Evolutionary conservation across 306 rosid species (phyloP), one percentile per base, ranked within the genome.

Genomic region (Trifolium repens): DNA sequence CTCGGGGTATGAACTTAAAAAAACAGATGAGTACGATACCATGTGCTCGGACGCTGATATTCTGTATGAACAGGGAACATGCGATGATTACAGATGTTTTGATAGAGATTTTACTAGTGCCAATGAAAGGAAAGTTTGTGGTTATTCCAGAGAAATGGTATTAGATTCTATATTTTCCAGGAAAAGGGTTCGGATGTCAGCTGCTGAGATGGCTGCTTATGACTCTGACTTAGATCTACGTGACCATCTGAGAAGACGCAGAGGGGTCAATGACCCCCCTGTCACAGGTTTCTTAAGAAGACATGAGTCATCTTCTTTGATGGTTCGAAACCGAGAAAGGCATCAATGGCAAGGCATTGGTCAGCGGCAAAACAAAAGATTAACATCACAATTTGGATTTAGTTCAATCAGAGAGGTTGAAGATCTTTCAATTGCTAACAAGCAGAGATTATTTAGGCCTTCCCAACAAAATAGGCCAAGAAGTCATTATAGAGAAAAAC

Each of bases 181-280:
- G 74, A 86, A 86, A 83, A 86, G 89, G 82, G 72, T 84, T 62
- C 67, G 73, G 19, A 75, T 82, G 71, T 88, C 85, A 9, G 37
- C 76, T 49, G 86, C 74, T 60, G 88, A 88, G 63, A 69, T 78
- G 76, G 60, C 72, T 64, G 83, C 58, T 34, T 73, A 71, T 72
- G 90, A 81, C 68, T 32, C 74, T 60, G 69, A 77, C n/a, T 69
- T 73, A 35, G 97, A 90, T 86, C 88, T 89, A 8, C 82, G 98
- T 47, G 73, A 90, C 50, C 84, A 80, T 83, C 87, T 94, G 70
- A 84, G 83, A 57, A 91, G 91, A 68, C 88, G 88, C 5, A 82
- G 85, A 71, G 80, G 83, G 79, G 42, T 47, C 57, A 72, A 77
- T 35, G 82, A 62, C 71, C 42, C 60, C 69, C 74, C 86, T 10